phyloP scores from a whole-genome alignment of 2,329 filamentous ascomycete genomes.

The Daldinia sp. region DNA sequence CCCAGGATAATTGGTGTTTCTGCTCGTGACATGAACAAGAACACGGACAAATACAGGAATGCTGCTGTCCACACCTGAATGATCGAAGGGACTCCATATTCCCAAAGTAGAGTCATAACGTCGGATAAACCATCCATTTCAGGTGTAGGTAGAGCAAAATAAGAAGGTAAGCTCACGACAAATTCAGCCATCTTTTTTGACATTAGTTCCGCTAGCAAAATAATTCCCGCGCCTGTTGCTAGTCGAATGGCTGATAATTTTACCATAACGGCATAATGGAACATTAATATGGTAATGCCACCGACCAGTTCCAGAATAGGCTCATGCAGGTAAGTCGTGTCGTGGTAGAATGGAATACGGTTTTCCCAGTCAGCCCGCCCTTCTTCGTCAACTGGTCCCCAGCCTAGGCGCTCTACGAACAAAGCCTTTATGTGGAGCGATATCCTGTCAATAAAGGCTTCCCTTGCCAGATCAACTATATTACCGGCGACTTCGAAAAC shows the following conservation, averaged over 20 bases:
- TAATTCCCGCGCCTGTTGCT: neutral
- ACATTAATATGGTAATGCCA: neutral
- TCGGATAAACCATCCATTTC: conserved; percentile 6
- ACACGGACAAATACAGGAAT: conserved; percentile 39
- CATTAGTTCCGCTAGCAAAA: conserved; percentile 15
- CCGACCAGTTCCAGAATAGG: conserved; percentile 14
- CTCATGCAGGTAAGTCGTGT: conserved; percentile 16
- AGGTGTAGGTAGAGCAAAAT: conserved; percentile 37
- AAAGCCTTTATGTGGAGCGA: conserved; percentile 8
- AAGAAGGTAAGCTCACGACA: conserved; percentile 16
- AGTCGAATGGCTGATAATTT: neutral
- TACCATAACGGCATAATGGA: conserved; percentile 20
- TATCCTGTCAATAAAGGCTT: neutral
- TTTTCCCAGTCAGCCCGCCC: conserved; percentile 18
- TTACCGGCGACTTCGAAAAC: conserved; percentile 41
- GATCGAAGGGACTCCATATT: conserved; percentile 36
- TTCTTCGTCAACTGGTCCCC: conserved; percentile 34
- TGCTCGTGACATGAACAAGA: conserved; percentile 41
- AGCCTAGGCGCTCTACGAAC: conserved; percentile 26
- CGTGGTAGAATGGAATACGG: conserved; percentile 18
- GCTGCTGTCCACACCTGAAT: conserved; percentile 41
- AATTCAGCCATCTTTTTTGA: conserved; percentile 22
- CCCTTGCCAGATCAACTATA: conserved; percentile 13
- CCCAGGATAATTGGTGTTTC: conserved; percentile 38
- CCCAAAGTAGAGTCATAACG: conserved; percentile 29